phyloP scores from a whole-genome alignment of 2,329 filamentous ascomycete species.

The Talaromyces rugulosus region DNA sequence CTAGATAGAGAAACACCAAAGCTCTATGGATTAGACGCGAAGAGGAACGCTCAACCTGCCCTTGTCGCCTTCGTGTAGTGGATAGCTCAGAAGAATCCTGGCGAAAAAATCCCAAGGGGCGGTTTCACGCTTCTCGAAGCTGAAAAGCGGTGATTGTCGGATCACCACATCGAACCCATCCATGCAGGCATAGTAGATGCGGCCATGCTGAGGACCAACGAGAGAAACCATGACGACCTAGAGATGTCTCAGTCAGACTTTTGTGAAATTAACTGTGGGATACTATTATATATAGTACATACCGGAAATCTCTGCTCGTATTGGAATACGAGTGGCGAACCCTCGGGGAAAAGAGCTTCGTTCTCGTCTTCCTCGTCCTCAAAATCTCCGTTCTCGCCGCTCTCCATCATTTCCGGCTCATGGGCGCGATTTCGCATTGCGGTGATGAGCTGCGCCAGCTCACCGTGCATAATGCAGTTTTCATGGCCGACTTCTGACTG shows the following conservation, averaged over 20 bases:
- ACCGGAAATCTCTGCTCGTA: background rate
- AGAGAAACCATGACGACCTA: background rate
- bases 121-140: background rate
- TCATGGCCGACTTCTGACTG: background rate
- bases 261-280: background rate
- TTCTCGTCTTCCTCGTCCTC: background rate
- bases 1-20: background rate
- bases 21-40: background rate
- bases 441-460: background rate
- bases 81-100: background rate
- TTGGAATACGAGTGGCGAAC: background rate
- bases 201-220: background rate
- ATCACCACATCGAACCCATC: conserved; percentile 3
- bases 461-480: background rate
- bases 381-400: background rate
- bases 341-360: background rate
- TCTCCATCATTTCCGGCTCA: background rate
- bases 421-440: background rate
- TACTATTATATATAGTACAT: background rate
- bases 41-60: background rate
- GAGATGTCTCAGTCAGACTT: background rate
- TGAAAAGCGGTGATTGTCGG: background rate
- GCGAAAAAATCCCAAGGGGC: background rate
- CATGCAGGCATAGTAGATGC: conserved; percentile 5
- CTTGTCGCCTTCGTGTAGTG: background rate